Conservation (phyloP, 2,329 filamentous ascomycete genomes). For the Ceratocystis ficicola region DNA sequence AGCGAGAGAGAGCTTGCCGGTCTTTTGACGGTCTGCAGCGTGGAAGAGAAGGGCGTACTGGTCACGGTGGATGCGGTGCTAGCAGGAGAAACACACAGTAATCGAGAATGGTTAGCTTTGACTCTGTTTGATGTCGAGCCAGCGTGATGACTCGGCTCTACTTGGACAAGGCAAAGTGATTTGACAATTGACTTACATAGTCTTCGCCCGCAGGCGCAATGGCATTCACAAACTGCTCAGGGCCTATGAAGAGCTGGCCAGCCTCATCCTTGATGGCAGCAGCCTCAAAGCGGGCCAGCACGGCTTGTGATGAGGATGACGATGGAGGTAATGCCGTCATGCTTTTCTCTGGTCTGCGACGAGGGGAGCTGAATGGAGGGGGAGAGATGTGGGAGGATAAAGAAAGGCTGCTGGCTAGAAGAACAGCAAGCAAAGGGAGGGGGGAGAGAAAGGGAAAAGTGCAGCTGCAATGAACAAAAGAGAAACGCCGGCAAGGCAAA, state of each 20-base stretch:
- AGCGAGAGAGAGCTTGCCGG: slow-evolving; percentile 60
- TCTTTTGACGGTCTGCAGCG: slow-evolving; percentile 69
- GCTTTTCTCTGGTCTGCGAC: not conserved
- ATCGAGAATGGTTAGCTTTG: not conserved
- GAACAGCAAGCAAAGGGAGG: not conserved
- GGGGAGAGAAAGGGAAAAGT: not conserved
- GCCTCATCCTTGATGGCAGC: slow-evolving; percentile 64
- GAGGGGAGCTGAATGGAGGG: not conserved
- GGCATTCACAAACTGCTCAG: slow-evolving; percentile 80
- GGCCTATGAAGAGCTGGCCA: slow-evolving; percentile 68
- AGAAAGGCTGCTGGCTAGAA: not conserved
- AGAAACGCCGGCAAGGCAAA: slow-evolving; percentile 7
- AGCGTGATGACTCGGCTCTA: not conserved
- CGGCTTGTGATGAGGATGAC: slow-evolving; percentile 13
- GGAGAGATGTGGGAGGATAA: not conserved
- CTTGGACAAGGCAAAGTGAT: not conserved
- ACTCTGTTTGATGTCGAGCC: not conserved
- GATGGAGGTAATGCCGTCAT: slow-evolving; percentile 9
- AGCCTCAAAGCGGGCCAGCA: slow-evolving; percentile 59
- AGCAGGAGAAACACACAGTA: slow-evolving; percentile 19
- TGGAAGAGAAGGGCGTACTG: slow-evolving; percentile 90
- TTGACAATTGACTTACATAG: slow-evolving; percentile 54
- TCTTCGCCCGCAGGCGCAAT: slow-evolving; percentile 79
- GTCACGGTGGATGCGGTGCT: slow-evolving; percentile 97
- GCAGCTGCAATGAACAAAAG: not conserved